Evolutionary conservation across 1,139 yeast species (phyloP).

Genomic region (Yamadazyma atmosphaerica): DNA sequence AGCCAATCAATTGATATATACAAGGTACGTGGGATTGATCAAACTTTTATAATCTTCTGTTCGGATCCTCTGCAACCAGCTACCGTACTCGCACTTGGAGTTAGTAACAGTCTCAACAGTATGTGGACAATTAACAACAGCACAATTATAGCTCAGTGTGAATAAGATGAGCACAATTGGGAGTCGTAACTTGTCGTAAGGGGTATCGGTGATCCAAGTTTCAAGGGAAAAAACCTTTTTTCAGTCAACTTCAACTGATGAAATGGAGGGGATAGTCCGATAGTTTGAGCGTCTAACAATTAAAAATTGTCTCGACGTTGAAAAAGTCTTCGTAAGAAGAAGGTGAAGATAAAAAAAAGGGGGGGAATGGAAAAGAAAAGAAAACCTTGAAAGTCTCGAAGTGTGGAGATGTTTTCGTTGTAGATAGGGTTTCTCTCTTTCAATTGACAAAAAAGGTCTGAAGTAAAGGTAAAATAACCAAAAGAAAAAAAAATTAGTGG

Average conservation of each 20-base stretch:
- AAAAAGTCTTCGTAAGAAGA: background rate
- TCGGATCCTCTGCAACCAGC: background rate
- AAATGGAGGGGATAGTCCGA: background rate
- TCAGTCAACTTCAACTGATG: no score
- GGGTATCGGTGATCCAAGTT: background rate
- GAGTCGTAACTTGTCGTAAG: background rate
- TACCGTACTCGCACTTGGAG: background rate
- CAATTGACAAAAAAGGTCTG: background rate
- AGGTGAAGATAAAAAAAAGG: background rate
- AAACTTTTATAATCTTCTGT: background rate
- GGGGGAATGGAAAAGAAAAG: background rate
- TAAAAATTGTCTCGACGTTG: background rate
- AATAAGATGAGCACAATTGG: background rate
- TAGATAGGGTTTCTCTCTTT: background rate
- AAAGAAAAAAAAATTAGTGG: background rate
- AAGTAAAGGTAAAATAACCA: background rate
- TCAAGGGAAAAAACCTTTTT: background rate
- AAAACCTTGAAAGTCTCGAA: background rate
- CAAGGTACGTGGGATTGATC: slow-evolving; percentile 3
- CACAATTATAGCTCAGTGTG: background rate
- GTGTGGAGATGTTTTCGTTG: background rate
- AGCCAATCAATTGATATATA: slow-evolving; percentile 1
- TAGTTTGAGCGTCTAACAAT: background rate
- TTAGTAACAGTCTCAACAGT: background rate
- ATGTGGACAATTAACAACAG: background rate